phyloP scores from a whole-genome alignment of 495 filamentous ascomycete genomes.

The Hypoxylon lienhwacheense region DNA sequence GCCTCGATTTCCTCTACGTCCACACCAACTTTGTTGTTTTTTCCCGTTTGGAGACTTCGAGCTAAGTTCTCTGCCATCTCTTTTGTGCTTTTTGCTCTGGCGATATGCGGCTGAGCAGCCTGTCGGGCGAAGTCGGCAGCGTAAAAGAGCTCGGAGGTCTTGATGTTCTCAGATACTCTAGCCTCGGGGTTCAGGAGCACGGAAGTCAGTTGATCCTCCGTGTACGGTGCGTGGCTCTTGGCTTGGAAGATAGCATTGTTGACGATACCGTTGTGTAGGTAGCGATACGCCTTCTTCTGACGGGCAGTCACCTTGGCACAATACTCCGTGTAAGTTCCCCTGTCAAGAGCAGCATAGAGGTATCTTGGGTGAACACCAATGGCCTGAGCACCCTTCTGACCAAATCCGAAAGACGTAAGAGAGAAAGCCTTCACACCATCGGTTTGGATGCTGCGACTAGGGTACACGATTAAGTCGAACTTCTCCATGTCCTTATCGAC shows the following conservation, averaged over 20 bases:
- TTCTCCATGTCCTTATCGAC: slow-evolving; percentile 94
- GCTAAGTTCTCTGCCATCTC: slow-evolving; percentile 79
- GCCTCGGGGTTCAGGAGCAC: slow-evolving; percentile 96
- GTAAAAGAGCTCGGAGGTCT: slow-evolving; percentile 74
- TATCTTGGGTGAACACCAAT: slow-evolving; percentile 97
- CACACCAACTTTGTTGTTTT: slow-evolving; percentile 84
- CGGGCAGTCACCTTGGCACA: slow-evolving; percentile 82
- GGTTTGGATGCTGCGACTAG: slow-evolving; percentile 91
- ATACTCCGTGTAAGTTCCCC: slow-evolving; percentile 79
- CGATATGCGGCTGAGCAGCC: slow-evolving; percentile 37
- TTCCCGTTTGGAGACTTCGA: slow-evolving; percentile 62
- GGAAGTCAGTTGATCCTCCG: slow-evolving; percentile 77
- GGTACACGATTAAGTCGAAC: slow-evolving; percentile 97
- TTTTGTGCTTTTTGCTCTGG: slow-evolving; percentile 64
- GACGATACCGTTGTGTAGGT: slow-evolving; percentile 95
- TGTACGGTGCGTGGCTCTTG: slow-evolving; percentile 88
- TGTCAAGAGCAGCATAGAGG: slow-evolving; percentile 90
- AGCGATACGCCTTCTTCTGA: slow-evolving; percentile 98
- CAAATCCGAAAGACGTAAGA: slow-evolving; percentile 98
- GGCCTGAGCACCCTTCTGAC: slow-evolving; percentile 96
- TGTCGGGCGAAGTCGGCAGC: slow-evolving; percentile 63
- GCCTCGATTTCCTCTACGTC: slow-evolving; percentile 85
- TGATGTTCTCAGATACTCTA: slow-evolving; percentile 81
- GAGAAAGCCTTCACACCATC: slow-evolving; percentile 98
- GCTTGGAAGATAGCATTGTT: slow-evolving; percentile 97